These are phyloP conservation scores for Agastache rugosa DNA, from an alignment of 257 asterid species.

Conservation along the genomic window DNA sequence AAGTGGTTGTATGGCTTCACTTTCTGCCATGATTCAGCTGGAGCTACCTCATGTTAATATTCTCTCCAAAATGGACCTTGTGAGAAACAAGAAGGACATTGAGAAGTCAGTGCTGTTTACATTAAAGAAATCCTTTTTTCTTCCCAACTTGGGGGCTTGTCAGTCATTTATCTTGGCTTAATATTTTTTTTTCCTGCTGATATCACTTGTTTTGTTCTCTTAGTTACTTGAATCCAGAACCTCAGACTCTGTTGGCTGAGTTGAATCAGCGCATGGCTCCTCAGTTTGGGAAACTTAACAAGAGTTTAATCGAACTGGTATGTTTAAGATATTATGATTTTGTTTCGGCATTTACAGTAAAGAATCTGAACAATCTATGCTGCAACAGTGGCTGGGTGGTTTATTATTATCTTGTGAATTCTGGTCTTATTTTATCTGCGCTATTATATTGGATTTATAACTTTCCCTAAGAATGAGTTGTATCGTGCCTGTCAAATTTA, in stretches of 20 bases:
- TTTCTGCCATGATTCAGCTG: conserved; percentile 97
- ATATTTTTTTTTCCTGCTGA: conserved; percentile 25
- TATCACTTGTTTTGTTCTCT: conserved; percentile 32
- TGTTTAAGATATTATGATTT: conserved; percentile 32
- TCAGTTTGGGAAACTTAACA: conserved; percentile 81
- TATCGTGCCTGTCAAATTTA: background rate
- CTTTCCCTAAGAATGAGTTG: background rate
- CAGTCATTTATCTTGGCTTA: conserved; percentile 17
- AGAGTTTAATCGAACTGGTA: conserved; percentile 87
- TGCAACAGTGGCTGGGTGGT: background rate
- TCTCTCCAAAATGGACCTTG: conserved; percentile 99
- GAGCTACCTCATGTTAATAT: conserved; percentile 96
- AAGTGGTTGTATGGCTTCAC: conserved; percentile 98
- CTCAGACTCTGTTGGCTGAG: conserved; percentile 74
- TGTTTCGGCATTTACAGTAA: conserved; percentile 3
- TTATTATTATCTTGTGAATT: background rate
- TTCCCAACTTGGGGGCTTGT: conserved; percentile 3
- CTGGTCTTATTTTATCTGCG: background rate
- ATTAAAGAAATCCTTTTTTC: background rate
- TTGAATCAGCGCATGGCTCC: conserved; percentile 93
- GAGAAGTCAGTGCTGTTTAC: conserved; percentile 70
- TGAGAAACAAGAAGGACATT: conserved; percentile 85
- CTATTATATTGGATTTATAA: background rate
- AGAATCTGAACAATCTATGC: background rate
- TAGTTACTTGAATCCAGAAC: conserved; percentile 91